These are phyloP conservation scores for Venturia oleaginea DNA, from an alignment of 2,329 filamentous ascomycete species.

Conservation along the genomic window DNA sequence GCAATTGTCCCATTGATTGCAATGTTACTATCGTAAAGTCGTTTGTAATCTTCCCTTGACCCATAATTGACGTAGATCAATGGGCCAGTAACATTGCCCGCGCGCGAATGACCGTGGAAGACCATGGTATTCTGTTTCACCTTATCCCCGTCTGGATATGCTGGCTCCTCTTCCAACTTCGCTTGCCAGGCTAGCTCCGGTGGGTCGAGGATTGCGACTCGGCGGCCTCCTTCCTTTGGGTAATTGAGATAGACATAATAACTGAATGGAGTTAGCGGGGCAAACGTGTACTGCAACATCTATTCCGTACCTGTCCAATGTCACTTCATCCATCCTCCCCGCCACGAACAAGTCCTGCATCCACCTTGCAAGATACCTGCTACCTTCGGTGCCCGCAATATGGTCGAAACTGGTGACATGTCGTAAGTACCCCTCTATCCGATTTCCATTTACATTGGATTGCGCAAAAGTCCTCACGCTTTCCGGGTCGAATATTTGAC, in stretches of 20 bases:
- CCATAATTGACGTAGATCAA: constrained; percentile 92
- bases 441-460: constrained; percentile 56
- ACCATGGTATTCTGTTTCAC: constrained; percentile 8
- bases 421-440: constrained; percentile 57
- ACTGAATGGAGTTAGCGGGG: constrained; percentile 20
- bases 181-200: constrained; percentile 68
- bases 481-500: constrained; percentile 73
- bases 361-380: constrained; percentile 77
- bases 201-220: constrained; percentile 68
- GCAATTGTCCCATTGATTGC: constrained; percentile 72
- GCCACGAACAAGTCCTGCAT: constrained; percentile 67
- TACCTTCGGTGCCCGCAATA: constrained; percentile 88
- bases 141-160: constrained; percentile 32
- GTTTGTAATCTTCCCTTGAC: constrained; percentile 71
- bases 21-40: constrained; percentile 60
- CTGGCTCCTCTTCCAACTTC: constrained; percentile 70
- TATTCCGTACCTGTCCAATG: constrained; percentile 52
- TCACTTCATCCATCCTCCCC: constrained; percentile 65
- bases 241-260: constrained; percentile 92
- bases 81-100: constrained; percentile 76
- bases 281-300: background rate
- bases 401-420: constrained; percentile 81
- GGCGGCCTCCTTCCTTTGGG: constrained; percentile 64
- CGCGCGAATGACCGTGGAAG: constrained; percentile 84
- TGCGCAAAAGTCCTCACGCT: constrained; percentile 69